Evolutionary conservation across 1,139 yeast species (phyloP).

Genomic region (Geotrichum klebahnii): DNA sequence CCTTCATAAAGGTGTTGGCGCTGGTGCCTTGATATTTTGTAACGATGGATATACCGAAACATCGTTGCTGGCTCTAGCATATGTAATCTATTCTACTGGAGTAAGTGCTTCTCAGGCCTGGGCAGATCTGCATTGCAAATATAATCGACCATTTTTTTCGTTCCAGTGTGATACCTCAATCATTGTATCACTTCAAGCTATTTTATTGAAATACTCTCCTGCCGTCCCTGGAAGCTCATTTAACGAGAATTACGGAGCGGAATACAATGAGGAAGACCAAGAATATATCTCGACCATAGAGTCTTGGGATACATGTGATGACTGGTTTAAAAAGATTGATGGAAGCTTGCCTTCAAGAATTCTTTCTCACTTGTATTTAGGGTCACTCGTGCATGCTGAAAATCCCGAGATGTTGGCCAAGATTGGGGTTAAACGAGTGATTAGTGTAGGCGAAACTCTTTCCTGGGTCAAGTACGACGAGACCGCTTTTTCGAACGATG

Average conservation of each 20-base stretch:
- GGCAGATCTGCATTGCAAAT: constrained; percentile 55
- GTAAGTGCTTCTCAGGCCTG: constrained; percentile 48
- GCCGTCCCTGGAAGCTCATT: constrained; percentile 23
- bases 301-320: constrained; percentile 14
- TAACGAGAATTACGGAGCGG: constrained; percentile 23
- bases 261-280: constrained; percentile 11
- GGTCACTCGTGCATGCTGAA: constrained; percentile 79
- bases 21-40: constrained; percentile 57
- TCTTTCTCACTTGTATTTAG: constrained; percentile 78
- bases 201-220: constrained; percentile 58
- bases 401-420: constrained; percentile 58
- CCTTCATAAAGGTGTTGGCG: constrained; percentile 25
- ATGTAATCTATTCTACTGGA: constrained; percentile 62
- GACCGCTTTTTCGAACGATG: constrained; percentile 24
- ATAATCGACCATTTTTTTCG: constrained; percentile 76
- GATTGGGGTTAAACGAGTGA: constrained; percentile 68
- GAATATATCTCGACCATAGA: neutral
- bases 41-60: constrained; percentile 93
- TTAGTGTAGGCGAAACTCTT: constrained; percentile 84
- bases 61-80: constrained; percentile 66
- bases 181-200: constrained; percentile 57
- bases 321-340: constrained; percentile 39
- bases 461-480: constrained; percentile 45
- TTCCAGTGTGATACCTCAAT: constrained; percentile 72
- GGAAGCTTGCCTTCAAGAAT: constrained; percentile 74